phyloP scores from a whole-genome alignment of 2,329 filamentous ascomycete genomes.

The Claviceps capensis region DNA sequence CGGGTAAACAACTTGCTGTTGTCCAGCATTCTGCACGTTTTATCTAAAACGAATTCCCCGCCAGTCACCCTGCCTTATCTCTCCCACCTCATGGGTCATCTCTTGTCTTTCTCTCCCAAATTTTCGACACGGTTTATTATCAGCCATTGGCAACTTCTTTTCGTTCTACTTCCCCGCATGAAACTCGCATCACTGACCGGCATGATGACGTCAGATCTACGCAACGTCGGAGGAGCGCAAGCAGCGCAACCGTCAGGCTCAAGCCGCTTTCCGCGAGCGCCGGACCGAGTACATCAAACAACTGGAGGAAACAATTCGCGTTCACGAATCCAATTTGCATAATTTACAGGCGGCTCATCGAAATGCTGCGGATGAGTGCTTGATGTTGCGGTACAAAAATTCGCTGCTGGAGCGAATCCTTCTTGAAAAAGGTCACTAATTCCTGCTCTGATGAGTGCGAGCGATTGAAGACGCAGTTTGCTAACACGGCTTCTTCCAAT shows the following conservation, averaged over 20 bases:
- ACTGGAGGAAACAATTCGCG: slow-evolving; percentile 90
- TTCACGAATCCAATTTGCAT: slow-evolving; percentile 88
- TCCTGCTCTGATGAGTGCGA: neutral
- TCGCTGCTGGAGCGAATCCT: slow-evolving; percentile 90
- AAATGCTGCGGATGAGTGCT: slow-evolving; percentile 85
- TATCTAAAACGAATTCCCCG: too few species aligned
- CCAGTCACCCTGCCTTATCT: too few species aligned
- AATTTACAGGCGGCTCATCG: slow-evolving; percentile 89
- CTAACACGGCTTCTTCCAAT: slow-evolving; percentile 1
- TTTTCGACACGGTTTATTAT: too few species aligned
- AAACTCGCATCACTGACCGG: slow-evolving; percentile 3
- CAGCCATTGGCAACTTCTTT: neutral
- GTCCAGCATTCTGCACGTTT: too few species aligned
- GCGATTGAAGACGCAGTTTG: neutral
- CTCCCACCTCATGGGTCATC: too few species aligned
- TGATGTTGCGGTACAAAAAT: slow-evolving; percentile 98
- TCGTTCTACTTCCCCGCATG: neutral
- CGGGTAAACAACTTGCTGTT: too few species aligned
- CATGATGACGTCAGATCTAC: slow-evolving; percentile 57
- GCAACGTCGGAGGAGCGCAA: slow-evolving; percentile 97
- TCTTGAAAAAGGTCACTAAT: slow-evolving; percentile 77
- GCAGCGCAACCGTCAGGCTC: slow-evolving; percentile 91
- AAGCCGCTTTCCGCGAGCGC: slow-evolving; percentile 92
- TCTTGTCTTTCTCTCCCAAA: too few species aligned
- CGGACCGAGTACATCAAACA: slow-evolving; percentile 99